Evolutionary conservation across 2,329 filamentous ascomycete species (phyloP).

Genomic region (Epichloe scottii): DNA sequence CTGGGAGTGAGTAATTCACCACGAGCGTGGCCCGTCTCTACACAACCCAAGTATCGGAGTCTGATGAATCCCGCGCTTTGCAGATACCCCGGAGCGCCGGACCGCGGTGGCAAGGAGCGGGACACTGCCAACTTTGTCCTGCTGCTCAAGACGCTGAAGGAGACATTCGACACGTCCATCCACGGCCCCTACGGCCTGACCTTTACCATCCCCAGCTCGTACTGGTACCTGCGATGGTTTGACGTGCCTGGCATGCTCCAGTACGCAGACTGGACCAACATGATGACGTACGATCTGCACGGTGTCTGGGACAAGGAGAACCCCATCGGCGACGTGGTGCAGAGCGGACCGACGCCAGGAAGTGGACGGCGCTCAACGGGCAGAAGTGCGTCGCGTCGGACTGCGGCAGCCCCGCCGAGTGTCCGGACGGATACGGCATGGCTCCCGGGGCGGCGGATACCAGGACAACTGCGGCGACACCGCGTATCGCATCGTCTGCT

Average conservation of each 20-base stretch:
- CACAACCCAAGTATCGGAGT: not conserved
- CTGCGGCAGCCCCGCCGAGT: too few species aligned
- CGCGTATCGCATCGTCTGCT: too few species aligned
- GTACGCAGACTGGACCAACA: slow-evolving; percentile 25
- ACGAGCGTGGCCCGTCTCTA: too few species aligned
- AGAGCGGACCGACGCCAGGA: too few species aligned
- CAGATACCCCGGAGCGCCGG: slow-evolving; percentile 10
- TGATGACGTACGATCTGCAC: slow-evolving; percentile 32
- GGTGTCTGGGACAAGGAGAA: slow-evolving; percentile 26
- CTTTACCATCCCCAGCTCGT: slow-evolving; percentile 14
- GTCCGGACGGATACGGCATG: too few species aligned
- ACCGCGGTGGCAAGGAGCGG: slow-evolving; percentile 11
- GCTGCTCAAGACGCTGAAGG: slow-evolving; percentile 12
- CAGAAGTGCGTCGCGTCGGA: too few species aligned
- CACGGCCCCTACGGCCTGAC: slow-evolving; percentile 10
- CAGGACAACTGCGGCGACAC: too few species aligned
- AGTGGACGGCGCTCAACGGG: too few species aligned
- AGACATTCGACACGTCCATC: not conserved
- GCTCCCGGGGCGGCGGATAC: too few species aligned
- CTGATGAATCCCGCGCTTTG: too few species aligned
- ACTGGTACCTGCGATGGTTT: slow-evolving; percentile 19
- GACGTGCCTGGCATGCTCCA: slow-evolving; percentile 10
- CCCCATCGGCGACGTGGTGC: slow-evolving; percentile 9
- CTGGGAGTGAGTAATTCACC: slow-evolving; percentile 20
- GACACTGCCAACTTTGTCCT: slow-evolving; percentile 13